Evolutionary conservation across 805 yeast species (phyloP), one percentile per base, ranked within the genome.

Genomic region (Debaryomyces maramus): DNA sequence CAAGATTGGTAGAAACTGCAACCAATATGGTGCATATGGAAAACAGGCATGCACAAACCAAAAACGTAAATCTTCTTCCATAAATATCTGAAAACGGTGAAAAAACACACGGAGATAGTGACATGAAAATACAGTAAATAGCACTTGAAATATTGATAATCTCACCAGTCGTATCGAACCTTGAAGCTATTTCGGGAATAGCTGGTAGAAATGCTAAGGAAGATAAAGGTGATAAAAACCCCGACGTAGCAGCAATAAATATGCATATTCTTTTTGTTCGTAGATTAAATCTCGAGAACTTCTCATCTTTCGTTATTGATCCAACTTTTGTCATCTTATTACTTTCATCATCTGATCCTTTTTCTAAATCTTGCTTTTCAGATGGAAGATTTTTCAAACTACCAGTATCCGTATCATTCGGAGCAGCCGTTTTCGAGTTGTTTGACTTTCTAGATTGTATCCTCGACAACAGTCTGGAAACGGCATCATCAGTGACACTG

Each of bases 11-110:
- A 1, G 81, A 71, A 2, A 71, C 65, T 0, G 78, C 82, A 5
- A 71, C 72, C 4, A 70, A 32, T 2, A 48, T 40, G 8, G 56
- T 39, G 21, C 45, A 36, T 1, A 57, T 23, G 15, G 40, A 48
- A 42, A 52, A 66, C 4, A 66, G 52, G 0, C 59, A 35, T 1
- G 71, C 45, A 43, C 80, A 73, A 4, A 64, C 39, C n/a, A 78
- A 37, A 49, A 78, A 70, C 13, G 71, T 53, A 13, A 61, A 55
- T 41, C 72, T 60, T 35, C 79, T 58, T 1, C 85, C 85, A 48
- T 78, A 79, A 1, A 75, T 63, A 34, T 75, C 73, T n/a, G 75
- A 69, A 34, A 74, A 54, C 5, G 83, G 83, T 0, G 73, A 65
- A 40, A 72, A 57, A 3, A 77, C 19, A 44, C 78, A 67, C 2